These are phyloP conservation scores for Closterium sp. DNA, from an alignment of 139 green algal species.

Conservation along the genomic window DNA sequence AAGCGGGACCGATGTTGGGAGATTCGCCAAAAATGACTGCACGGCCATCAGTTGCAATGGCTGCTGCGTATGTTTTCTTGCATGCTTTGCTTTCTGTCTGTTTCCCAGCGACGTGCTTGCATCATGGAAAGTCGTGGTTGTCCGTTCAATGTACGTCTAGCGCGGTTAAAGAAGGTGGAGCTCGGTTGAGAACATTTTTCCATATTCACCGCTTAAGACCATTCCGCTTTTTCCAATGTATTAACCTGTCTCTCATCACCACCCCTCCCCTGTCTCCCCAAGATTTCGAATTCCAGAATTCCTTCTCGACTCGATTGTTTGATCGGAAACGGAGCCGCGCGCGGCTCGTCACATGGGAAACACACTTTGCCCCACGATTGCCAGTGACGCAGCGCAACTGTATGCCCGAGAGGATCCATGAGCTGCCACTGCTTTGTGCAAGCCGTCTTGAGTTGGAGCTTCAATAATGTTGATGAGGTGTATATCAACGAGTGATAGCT, in stretches of 20 bases:
- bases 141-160: no score
- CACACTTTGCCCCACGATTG: background rate
- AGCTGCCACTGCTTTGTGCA: background rate
- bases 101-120: no score
- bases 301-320: background rate
- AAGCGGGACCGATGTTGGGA: background rate
- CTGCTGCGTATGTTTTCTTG: no score
- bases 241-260: background rate
- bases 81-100: no score
- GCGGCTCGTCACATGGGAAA: background rate
- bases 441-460: background rate
- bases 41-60: no score
- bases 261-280: background rate
- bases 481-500: no score
- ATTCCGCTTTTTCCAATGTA: no score
- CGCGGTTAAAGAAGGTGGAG: no score
- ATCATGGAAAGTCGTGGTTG: no score
- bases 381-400: background rate
- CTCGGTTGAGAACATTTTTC: no score
- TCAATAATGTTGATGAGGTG: background rate
- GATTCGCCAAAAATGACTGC: no score
- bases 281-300: background rate
- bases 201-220: no score
- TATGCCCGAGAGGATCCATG: background rate
- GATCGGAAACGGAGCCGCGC: background rate